A percentile compares a stretch with the other conserved stretches of the same genome.
These are phyloP conservation scores for Colletotrichum melonis DNA, from an alignment of 2,329 filamentous ascomycete genomes.

Conservation along the genomic window DNA sequence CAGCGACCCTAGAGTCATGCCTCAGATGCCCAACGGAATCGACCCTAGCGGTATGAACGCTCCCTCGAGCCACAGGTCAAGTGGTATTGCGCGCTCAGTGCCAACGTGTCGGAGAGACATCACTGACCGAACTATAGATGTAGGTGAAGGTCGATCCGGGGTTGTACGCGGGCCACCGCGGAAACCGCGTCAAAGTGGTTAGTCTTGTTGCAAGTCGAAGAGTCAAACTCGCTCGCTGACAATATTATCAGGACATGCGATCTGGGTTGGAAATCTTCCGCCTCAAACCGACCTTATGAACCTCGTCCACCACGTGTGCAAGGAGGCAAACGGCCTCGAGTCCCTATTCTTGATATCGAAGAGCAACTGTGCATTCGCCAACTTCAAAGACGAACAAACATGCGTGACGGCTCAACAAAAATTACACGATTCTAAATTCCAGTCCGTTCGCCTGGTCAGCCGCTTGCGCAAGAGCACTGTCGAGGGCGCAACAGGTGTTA, in stretches of 20 bases:
- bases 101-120: neutral
- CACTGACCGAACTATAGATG: constrained; percentile 7
- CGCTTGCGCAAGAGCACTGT: constrained; percentile 73
- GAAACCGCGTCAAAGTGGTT: constrained; percentile 72
- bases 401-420: constrained; percentile 83
- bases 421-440: constrained; percentile 91
- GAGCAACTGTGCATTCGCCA: constrained; percentile 97
- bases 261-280: constrained; percentile 96
- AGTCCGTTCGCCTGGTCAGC: constrained; percentile 87
- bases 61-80: neutral
- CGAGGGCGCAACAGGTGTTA: constrained; percentile 57
- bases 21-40: constrained; percentile 35
- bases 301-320: constrained; percentile 91
- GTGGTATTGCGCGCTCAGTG: neutral
- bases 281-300: constrained; percentile 83
- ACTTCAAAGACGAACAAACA: constrained; percentile 84
- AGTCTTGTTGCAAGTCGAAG: constrained; percentile 9
- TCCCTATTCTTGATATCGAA: constrained; percentile 96
- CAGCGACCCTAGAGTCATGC: constrained; percentile 41
- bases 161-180: constrained; percentile 65
- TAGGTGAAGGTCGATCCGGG: constrained; percentile 48
- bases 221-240: constrained; percentile 34
- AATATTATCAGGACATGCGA: constrained; percentile 76
- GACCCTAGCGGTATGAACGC: constrained; percentile 21
- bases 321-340: constrained; percentile 81